These are phyloP conservation scores for Lagenidium sp. DNA, from an alignment of 352 stramenopile genomes.

Conservation along the genomic window DNA sequence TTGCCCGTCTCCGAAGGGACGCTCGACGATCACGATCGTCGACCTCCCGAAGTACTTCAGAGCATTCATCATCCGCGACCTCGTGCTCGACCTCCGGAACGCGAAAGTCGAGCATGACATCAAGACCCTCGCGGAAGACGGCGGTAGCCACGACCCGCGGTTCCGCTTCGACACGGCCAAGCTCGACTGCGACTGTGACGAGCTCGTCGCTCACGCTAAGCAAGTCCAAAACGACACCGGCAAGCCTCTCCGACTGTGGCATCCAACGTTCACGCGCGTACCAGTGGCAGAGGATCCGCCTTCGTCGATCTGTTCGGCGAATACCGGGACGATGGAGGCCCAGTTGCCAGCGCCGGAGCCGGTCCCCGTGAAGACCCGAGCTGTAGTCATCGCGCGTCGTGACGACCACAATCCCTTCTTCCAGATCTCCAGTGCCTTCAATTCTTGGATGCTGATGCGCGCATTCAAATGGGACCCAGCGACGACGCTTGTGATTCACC, in stretches of 20 bases:
- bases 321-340: not conserved
- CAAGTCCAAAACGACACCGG: not conserved
- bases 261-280: not conserved
- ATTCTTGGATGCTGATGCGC: conserved; percentile 17
- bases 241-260: conserved; percentile 1
- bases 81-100: conserved; percentile 38
- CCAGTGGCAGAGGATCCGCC: not conserved
- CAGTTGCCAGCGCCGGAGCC: not conserved
- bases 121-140: conserved; percentile 14
- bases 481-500: conserved; percentile 13
- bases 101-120: conserved; percentile 15
- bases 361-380: not conserved
- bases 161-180: conserved; percentile 9
- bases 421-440: conserved; percentile 17
- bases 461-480: conserved; percentile 5
- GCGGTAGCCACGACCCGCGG: conserved; percentile 25
- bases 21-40: conserved; percentile 10
- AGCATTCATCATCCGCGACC: conserved; percentile 23
- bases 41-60: conserved; percentile 15
- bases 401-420: conserved; percentile 33
- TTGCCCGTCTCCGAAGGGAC: not conserved
- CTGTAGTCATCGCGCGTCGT: conserved; percentile 12
- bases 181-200: conserved; percentile 9
- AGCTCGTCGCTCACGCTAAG: not conserved
- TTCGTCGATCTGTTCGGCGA: not conserved